Evolutionary conservation across 1,139 yeast genomes (phyloP).

Genomic region (Geotrichum bryndzae): DNA sequence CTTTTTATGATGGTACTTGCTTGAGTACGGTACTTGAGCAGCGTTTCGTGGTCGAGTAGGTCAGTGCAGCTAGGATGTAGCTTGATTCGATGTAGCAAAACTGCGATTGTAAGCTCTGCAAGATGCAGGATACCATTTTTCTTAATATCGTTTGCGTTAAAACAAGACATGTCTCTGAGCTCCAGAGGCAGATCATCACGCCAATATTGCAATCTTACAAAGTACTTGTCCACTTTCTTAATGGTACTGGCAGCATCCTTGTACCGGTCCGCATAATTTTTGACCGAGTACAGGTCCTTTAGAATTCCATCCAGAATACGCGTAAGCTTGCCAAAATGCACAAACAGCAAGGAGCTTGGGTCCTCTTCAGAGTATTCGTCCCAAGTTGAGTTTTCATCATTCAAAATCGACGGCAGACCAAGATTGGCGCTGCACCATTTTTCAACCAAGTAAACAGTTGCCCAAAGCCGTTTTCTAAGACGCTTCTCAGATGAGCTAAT

Average conservation of each 20-base stretch:
- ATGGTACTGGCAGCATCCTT: conserved; percentile 21
- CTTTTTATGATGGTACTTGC: conserved; percentile 32
- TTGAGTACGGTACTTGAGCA: conserved; percentile 26
- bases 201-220: conserved; percentile 29
- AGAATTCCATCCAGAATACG: conserved; percentile 30
- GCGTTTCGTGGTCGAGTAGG: conserved; percentile 21
- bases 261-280: conserved; percentile 24
- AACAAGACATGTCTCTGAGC: conserved; percentile 28
- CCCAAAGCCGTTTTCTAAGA: conserved; percentile 34
- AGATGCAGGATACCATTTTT: conserved; percentile 31
- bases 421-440: conserved; percentile 35
- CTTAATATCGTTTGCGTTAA: conserved; percentile 17
- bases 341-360: conserved; percentile 32
- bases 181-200: conserved; percentile 30
- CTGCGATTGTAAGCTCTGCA: conserved; percentile 33
- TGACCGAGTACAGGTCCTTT: conserved; percentile 28
- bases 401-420: conserved; percentile 33
- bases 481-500: conserved; percentile 31
- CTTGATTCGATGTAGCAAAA: conserved; percentile 29
- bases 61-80: conserved; percentile 26
- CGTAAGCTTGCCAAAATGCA: conserved; percentile 31
- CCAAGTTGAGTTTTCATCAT: conserved; percentile 25
- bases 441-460: conserved; percentile 34
- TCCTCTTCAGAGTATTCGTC: conserved; percentile 30
- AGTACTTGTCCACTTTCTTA: conserved; percentile 24